These are phyloP conservation scores for Wallacemonas rigidus DNA, from an alignment of 208 protist genomes.

Conservation along the genomic window DNA sequence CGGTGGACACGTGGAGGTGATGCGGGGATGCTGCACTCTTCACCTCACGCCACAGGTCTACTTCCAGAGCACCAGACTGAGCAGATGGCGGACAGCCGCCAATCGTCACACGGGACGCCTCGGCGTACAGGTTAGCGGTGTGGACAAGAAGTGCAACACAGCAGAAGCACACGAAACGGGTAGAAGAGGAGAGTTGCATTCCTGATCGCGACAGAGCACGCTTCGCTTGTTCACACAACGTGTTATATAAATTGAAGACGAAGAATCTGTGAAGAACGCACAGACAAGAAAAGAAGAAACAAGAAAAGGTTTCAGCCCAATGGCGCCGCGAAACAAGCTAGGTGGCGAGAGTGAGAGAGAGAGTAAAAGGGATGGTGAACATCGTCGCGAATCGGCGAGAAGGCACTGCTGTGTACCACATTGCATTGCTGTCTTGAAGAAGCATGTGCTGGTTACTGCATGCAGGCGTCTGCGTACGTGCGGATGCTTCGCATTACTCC, in stretches of 20 bases:
- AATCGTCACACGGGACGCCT: background rate
- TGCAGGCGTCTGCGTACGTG: too few species aligned
- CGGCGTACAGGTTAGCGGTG: background rate
- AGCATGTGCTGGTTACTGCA: too few species aligned
- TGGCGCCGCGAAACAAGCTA: too few species aligned
- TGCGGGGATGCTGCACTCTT: background rate
- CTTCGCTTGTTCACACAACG: too few species aligned
- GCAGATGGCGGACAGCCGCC: background rate
- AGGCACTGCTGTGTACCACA: too few species aligned
- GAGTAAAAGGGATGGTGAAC: too few species aligned
- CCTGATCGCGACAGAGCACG: background rate
- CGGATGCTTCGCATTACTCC: too few species aligned
- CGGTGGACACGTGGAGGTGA: background rate
- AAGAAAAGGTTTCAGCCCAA: background rate
- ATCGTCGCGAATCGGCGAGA: too few species aligned
- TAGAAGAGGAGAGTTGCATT: background rate
- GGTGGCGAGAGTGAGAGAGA: too few species aligned
- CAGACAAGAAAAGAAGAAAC: background rate
- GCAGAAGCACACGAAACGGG: background rate
- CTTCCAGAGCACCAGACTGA: conserved; percentile 1
- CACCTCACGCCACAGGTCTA: background rate
- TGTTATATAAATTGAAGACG: too few species aligned
- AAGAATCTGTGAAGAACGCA: too few species aligned
- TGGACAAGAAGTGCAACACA: background rate
- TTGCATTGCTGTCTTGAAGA: too few species aligned